Evolutionary conservation across 306 rosid species (phyloP).

Genomic region (Vicia sativa): DNA sequence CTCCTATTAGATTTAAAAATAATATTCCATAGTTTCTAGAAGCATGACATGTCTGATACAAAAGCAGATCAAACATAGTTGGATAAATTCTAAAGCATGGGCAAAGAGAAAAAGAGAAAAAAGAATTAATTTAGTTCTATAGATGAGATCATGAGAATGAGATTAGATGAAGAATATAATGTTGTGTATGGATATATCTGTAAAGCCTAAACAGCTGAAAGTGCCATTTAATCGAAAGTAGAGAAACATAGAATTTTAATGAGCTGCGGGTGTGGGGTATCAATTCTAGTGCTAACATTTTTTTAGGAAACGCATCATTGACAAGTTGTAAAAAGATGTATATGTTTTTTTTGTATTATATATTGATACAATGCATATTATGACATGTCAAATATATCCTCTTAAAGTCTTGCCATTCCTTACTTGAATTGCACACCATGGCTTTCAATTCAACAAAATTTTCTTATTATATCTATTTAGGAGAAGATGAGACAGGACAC

Average conservation of each 20-base stretch:
- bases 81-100: slow-evolving; percentile 42
- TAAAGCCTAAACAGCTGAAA: slow-evolving; percentile 31
- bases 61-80: slow-evolving; percentile 34
- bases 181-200: not conserved
- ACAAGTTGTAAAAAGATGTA: slow-evolving; percentile 33
- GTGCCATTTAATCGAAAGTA: slow-evolving; percentile 25
- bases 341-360: slow-evolving; percentile 21
- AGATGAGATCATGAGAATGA: not conserved
- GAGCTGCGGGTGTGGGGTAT: slow-evolving; percentile 22
- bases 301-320: not conserved
- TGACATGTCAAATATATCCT: slow-evolving; percentile 38
- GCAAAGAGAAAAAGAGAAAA: slow-evolving; percentile 7
- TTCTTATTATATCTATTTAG: not conserved
- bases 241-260: slow-evolving; percentile 25
- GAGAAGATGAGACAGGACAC: not conserved
- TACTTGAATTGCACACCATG: slow-evolving; percentile 28
- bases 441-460: not conserved
- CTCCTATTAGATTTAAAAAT: not conserved
- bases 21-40: slow-evolving; percentile 4
- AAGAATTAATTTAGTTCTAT: not conserved
- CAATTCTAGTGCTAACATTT: slow-evolving; percentile 23
- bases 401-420: slow-evolving; percentile 28
- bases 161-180: slow-evolving; percentile 16
- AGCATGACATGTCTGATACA: slow-evolving; percentile 20
- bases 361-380: slow-evolving; percentile 36